Percentiles rank a stretch among this genome's conserved stretches.
Conservation (phyloP, 2,329 filamentous ascomycete species). For the Tolypocladium ovalisporum region DNA sequence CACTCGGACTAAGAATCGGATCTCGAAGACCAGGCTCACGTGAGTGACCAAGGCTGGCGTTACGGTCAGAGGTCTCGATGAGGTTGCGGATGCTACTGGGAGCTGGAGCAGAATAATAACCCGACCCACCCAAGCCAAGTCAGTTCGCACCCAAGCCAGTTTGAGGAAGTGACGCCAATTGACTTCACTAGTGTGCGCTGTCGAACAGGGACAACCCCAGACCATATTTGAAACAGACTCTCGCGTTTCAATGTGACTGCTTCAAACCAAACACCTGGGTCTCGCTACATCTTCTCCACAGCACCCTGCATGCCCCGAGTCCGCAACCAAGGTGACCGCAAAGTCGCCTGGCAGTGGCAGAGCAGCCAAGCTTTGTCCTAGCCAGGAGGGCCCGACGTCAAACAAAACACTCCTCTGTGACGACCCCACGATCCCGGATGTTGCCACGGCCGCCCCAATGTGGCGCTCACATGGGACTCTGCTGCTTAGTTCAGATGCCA, state of each 20-base stretch:
- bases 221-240: conserved; percentile 6
- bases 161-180: too few species aligned
- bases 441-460: neutral
- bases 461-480: neutral
- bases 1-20: neutral
- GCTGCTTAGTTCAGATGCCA: conserved; percentile 15
- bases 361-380: neutral
- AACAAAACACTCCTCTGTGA: neutral
- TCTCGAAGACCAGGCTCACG: neutral
- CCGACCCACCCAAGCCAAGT: too few species aligned
- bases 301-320: conserved; percentile 1
- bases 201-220: neutral
- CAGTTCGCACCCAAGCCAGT: neutral
- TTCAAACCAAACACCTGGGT: conserved; percentile 19
- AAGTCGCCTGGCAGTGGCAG: neutral
- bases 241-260: conserved; percentile 17
- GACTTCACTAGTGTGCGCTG: neutral
- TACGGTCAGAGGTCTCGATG: neutral
- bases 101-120: neutral
- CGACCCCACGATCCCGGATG: conserved; percentile 1
- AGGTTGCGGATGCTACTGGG: neutral
- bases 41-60: neutral
- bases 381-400: neutral
- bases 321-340: neutral
- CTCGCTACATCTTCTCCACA: conserved; percentile 4